These are phyloP conservation scores for Camellia sinensis DNA, from an alignment of 148 eudicot genomes.

Conservation along the genomic window DNA sequence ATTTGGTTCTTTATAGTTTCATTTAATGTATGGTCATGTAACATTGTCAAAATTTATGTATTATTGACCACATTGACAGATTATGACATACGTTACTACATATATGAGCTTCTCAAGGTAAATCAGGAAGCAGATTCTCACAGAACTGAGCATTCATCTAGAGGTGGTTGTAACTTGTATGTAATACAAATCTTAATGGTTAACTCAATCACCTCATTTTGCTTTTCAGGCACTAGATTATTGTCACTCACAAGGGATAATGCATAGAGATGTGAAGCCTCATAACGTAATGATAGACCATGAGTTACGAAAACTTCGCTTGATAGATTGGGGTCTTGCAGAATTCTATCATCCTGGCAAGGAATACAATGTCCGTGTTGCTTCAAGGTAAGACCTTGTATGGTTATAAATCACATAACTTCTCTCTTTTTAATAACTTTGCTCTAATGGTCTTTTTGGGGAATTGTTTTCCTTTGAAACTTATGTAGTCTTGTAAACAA, in stretches of 20 bases:
- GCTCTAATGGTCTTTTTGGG: background rate
- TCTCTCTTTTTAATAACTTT: background rate
- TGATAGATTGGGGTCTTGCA: constrained; percentile 98
- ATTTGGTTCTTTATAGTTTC: constrained; percentile 10
- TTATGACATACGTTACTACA: constrained; percentile 96
- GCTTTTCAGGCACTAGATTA: constrained; percentile 74
- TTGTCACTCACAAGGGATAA: constrained; percentile 95
- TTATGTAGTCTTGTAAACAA: no score
- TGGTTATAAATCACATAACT: background rate
- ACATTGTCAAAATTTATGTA: no score
- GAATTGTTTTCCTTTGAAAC: background rate
- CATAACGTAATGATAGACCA: constrained; percentile 98
- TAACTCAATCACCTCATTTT: background rate
- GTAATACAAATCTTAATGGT: background rate
- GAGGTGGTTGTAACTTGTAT: background rate
- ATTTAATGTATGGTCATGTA: background rate
- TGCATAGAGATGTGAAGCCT: constrained; percentile 98
- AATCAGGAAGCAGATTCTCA: constrained; percentile 10
- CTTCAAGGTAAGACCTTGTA: constrained; percentile 57
- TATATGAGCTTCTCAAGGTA: constrained; percentile 94
- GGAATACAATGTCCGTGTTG: constrained; percentile 97
- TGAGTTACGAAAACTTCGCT: constrained; percentile 81
- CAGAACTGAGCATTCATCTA: background rate
- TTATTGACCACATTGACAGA: constrained; percentile 88
- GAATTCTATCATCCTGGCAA: constrained; percentile 96